Evolutionary conservation across 2,329 filamentous ascomycete species (phyloP).

Genomic region (Penicillium sp.): DNA sequence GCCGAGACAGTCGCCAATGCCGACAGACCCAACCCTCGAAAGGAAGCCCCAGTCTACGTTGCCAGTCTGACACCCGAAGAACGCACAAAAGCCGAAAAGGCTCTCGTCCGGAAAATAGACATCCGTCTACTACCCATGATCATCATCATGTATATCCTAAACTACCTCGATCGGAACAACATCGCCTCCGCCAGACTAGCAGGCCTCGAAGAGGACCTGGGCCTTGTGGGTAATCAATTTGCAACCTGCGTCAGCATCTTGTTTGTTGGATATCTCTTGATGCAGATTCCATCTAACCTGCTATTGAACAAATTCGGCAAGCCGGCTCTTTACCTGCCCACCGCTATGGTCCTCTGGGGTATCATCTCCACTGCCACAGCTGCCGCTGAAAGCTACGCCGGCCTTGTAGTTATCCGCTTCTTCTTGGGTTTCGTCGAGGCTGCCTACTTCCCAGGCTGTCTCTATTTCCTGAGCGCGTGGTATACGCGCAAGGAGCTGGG

Average conservation of each 20-base stretch:
- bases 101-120: slow-evolving; percentile 69
- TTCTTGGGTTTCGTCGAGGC: slow-evolving; percentile 45
- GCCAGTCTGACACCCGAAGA: slow-evolving; percentile 52
- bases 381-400: slow-evolving; percentile 49
- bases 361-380: slow-evolving; percentile 53
- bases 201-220: slow-evolving; percentile 33
- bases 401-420: slow-evolving; percentile 46
- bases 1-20: slow-evolving; percentile 28
- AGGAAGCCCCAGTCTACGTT: slow-evolving; percentile 35
- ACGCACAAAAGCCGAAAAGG: slow-evolving; percentile 55
- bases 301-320: slow-evolving; percentile 52
- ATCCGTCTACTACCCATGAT: slow-evolving; percentile 65
- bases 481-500: slow-evolving; percentile 30
- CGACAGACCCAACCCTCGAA: slow-evolving; percentile 26
- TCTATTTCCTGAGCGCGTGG: slow-evolving; percentile 37
- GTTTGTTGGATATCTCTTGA: slow-evolving; percentile 61
- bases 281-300: slow-evolving; percentile 57
- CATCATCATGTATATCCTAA: slow-evolving; percentile 74
- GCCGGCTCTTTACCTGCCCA: slow-evolving; percentile 52
- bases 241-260: slow-evolving; percentile 43
- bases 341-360: slow-evolving; percentile 60
- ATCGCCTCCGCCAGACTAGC: slow-evolving; percentile 44
- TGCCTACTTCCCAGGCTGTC: slow-evolving; percentile 40
- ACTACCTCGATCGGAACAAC: slow-evolving; percentile 65
- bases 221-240: slow-evolving; percentile 19